A percentile compares a stretch with the other conserved stretches of the same genome.
Evolutionary conservation across 1,139 yeast species (phyloP).

Genomic region (Debaryomyces psychrophilus): DNA sequence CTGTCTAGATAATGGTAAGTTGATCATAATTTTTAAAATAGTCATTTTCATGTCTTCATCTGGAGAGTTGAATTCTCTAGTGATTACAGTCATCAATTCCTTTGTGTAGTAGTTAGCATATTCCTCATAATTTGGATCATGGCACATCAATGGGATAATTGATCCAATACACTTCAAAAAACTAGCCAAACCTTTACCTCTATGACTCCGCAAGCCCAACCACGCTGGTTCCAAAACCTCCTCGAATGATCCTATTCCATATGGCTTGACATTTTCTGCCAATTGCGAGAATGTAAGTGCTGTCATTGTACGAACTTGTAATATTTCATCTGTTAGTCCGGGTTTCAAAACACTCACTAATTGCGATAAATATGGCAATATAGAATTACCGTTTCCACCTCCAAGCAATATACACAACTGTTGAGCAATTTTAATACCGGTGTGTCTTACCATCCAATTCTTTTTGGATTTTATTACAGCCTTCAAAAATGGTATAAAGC

Average conservation of each 20-base stretch:
- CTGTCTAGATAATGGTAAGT: constrained; percentile 36
- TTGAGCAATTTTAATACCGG: constrained; percentile 79
- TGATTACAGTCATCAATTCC: constrained; percentile 67
- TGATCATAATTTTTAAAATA: constrained; percentile 49
- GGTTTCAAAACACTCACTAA: constrained; percentile 63
- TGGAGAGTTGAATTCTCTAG: constrained; percentile 77
- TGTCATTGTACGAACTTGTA: constrained; percentile 67
- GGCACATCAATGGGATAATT: constrained; percentile 81
- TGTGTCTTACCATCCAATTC: constrained; percentile 85
- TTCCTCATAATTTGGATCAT: constrained; percentile 56
- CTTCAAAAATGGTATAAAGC: constrained; percentile 73
- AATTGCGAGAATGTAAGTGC: constrained; percentile 74
- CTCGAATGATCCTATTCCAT: constrained; percentile 89
- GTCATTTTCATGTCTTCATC: constrained; percentile 89
- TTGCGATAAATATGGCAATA: constrained; percentile 72
- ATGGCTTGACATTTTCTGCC: constrained; percentile 87
- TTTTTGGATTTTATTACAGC: constrained; percentile 83
- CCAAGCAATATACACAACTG: constrained; percentile 75
- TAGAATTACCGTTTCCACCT: constrained; percentile 55
- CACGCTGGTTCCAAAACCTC: constrained; percentile 70
- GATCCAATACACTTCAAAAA: constrained; percentile 80
- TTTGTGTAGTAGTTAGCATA: constrained; percentile 77
- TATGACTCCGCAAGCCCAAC: constrained; percentile 74
- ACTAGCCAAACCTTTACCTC: constrained; percentile 79
- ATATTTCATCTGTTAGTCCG: constrained; percentile 70